Base-by-base conservation (phyloP, 73 alveolate species). In the Paramecium pentaurelia region DNA sequence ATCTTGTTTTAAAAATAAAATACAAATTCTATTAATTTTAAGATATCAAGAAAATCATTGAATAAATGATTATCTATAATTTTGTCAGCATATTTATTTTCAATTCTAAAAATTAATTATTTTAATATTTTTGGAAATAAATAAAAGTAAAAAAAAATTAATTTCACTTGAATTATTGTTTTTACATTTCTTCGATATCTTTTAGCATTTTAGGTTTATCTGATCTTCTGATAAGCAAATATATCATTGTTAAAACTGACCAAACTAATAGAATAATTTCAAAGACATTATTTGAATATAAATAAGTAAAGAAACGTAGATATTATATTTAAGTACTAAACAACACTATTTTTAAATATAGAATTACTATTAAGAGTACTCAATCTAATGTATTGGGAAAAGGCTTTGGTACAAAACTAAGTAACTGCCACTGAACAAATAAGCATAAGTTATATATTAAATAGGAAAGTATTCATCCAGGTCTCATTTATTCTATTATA, bases 391-490 rank as follows among this genome's bases (percentile, higher is more conserved):
- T 92, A 97, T 68, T 77, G 40, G 42, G 93, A 44, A 86, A 97
- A 94, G 28, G 96, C 93, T 32, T 93, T 93, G 10, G 97, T 70
- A 28, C 97, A 86, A 93, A 92, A 96, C 38, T 93, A 94, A 22
- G 96, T 88, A 28, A 97, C 94, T 16, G 98, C 70, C 49, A 96
- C 95, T 36, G 97, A 87, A 93, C 98, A 92, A 18, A 97, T 71
- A 70, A 96, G 90, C 88, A 96, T 88, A 8, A 97, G 68, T 51
- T 90, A 25, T 9, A 93, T 93, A 77, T 97, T 97, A 77, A 97
- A 95, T 20, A 97, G 70, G 64, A 97, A 95, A 8, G 98, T 92
- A 93, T 96, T 96, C 96, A 97, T 92, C 92, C 96, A 97, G 3
- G 99, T 97, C 90, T 96, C 98, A 85, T 97, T 92, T 22, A 94